A percentile compares a stretch with the other conserved stretches of the same genome.
phyloP scores from a whole-genome alignment of 805 yeast genomes.

The Wickerhamomyces strasburgensis region DNA sequence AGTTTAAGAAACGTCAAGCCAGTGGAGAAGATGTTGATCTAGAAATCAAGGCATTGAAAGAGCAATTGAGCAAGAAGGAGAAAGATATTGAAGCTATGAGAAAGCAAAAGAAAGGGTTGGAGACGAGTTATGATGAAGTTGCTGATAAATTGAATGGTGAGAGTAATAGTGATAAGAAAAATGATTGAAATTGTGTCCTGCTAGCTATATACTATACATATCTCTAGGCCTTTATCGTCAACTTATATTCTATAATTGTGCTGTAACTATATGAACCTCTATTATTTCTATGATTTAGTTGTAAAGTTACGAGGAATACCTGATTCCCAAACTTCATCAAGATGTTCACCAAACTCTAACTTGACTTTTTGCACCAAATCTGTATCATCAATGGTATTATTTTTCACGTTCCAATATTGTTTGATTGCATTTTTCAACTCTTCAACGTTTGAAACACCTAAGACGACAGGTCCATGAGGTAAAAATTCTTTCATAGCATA shows the following conservation, averaged over 20 bases:
- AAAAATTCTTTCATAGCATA: slow-evolving; percentile 52
- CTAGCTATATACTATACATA: neutral
- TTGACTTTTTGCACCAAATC: slow-evolving; percentile 38
- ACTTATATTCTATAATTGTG: too few relatives aligned
- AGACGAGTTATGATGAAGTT: slow-evolving; percentile 42
- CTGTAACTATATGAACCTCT: neutral
- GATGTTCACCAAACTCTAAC: slow-evolving; percentile 44
- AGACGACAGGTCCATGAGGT: slow-evolving; percentile 50
- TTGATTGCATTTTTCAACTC: slow-evolving; percentile 63
- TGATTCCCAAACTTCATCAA: slow-evolving; percentile 63
- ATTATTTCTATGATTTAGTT: neutral
- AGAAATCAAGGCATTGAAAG: slow-evolving; percentile 28
- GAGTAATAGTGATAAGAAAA: slow-evolving; percentile 22
- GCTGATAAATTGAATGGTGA: slow-evolving; percentile 23
- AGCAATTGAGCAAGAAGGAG: slow-evolving; percentile 35
- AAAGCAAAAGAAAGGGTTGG: slow-evolving; percentile 48
- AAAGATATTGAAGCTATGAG: slow-evolving; percentile 42
- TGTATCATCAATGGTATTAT: slow-evolving; percentile 25
- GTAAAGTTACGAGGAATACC: slow-evolving; percentile 30
- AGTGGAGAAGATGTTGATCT: slow-evolving; percentile 13
- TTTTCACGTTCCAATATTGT: slow-evolving; percentile 47
- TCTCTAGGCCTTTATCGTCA: neutral
- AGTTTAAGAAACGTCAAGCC: slow-evolving; percentile 20
- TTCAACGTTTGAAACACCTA: slow-evolving; percentile 64
- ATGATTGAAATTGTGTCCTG: slow-evolving; percentile 13